A percentile compares a stretch with the other conserved stretches of the same genome.
Conservation (phyloP, 1,284 basidiomycete species). For the Rhodotorula sp. region DNA sequence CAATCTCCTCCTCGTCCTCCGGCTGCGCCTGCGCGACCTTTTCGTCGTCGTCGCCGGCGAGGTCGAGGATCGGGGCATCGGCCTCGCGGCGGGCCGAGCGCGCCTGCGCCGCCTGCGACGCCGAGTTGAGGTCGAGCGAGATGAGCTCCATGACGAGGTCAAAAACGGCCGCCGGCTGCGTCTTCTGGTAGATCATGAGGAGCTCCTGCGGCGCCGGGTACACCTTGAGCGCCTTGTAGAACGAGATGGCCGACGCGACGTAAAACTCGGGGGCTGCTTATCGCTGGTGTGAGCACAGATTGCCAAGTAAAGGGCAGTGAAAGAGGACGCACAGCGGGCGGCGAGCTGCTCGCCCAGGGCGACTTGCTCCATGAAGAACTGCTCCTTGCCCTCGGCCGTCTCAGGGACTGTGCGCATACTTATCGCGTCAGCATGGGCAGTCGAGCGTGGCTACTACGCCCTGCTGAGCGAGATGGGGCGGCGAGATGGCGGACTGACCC, state of each 20-base stretch:
- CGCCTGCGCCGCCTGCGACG: neutral
- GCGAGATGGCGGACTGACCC: slow-evolving; percentile 41
- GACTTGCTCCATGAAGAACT: slow-evolving; percentile 88
- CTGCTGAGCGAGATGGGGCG: neutral
- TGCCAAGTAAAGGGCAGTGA: neutral
- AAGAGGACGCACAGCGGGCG: slow-evolving; percentile 62
- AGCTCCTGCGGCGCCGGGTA: slow-evolving; percentile 63
- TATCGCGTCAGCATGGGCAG: neutral
- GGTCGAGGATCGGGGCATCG: slow-evolving; percentile 20
- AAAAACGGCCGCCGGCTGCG: slow-evolving; percentile 82
- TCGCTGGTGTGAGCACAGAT: neutral
- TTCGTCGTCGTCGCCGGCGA: slow-evolving; percentile 19
- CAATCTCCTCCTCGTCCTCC: slow-evolving; percentile 11
- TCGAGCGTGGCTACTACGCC: too few species aligned
- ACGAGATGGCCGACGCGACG: slow-evolving; percentile 79
- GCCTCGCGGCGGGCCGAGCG: neutral
- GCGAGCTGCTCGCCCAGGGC: slow-evolving; percentile 82
- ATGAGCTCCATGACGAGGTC: slow-evolving; percentile 87
- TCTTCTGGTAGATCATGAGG: slow-evolving; percentile 77
- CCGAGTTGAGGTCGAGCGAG: slow-evolving; percentile 69
- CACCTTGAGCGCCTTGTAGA: slow-evolving; percentile 90
- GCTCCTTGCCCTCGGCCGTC: slow-evolving; percentile 60
- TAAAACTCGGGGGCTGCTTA: slow-evolving; percentile 69
- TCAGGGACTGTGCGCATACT: slow-evolving; percentile 20
- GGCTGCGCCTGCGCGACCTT: slow-evolving; percentile 6